Conservation (phyloP, 495 filamentous ascomycete species). For the Penicillium herquei region DNA sequence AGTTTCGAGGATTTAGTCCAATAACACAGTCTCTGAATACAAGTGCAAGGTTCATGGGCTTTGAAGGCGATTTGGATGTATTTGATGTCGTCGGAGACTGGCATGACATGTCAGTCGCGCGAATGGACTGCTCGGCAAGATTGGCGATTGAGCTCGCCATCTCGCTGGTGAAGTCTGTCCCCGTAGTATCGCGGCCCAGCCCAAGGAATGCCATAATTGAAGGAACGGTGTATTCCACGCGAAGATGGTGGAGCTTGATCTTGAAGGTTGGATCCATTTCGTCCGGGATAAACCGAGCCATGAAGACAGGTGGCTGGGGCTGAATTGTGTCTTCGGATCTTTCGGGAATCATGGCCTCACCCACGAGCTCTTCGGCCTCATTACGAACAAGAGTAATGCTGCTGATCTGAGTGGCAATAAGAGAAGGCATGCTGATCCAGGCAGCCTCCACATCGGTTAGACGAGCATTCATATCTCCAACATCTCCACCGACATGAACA, state of each 20-base stretch:
- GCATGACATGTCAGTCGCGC: slow-evolving; percentile 13
- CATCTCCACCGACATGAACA: slow-evolving; percentile 57
- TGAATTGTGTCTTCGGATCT: slow-evolving; percentile 13
- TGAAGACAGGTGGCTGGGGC: slow-evolving; percentile 56
- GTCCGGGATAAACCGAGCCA: slow-evolving; percentile 85
- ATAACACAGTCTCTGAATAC: slow-evolving; percentile 74
- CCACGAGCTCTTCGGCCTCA: slow-evolving; percentile 65
- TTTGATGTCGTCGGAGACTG: slow-evolving; percentile 16
- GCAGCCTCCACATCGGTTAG: slow-evolving; percentile 67
- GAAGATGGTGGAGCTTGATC: slow-evolving; percentile 77
- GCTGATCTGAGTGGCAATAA: slow-evolving; percentile 72
- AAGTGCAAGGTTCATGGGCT: slow-evolving; percentile 67
- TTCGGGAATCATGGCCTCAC: slow-evolving; percentile 40
- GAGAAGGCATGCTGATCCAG: slow-evolving; percentile 78
- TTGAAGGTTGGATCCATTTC: slow-evolving; percentile 91
- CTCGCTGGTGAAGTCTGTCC: slow-evolving; percentile 70
- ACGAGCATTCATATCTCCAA: slow-evolving; percentile 61
- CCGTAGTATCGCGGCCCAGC: slow-evolving; percentile 62
- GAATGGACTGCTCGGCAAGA: slow-evolving; percentile 54
- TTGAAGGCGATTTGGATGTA: slow-evolving; percentile 26
- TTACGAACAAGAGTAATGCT: slow-evolving; percentile 61
- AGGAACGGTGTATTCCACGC: slow-evolving; percentile 79
- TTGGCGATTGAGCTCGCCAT: slow-evolving; percentile 79
- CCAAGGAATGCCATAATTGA: slow-evolving; percentile 77
- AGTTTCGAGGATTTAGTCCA: slow-evolving; percentile 79